These are phyloP conservation scores for Apophysomyces trapeziformis DNA, from an alignment of 371 early-diverging fungal species.

Conservation along the genomic window DNA sequence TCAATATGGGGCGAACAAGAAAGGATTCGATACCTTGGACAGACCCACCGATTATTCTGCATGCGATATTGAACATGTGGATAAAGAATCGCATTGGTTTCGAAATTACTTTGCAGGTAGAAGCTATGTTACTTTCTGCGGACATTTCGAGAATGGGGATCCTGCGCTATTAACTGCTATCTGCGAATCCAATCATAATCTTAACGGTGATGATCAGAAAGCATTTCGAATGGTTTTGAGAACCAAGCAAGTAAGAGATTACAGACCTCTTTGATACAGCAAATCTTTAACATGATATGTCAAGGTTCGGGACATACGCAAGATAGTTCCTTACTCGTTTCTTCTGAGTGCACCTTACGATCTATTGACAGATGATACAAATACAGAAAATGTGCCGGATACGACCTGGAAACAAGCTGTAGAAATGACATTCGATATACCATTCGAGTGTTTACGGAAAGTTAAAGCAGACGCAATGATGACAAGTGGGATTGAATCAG, in stretches of 20 bases:
- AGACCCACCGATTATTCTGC: slow-evolving; percentile 11
- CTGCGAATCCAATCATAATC: slow-evolving; percentile 19
- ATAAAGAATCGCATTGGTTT: slow-evolving; percentile 42
- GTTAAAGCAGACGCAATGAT: slow-evolving; percentile 40
- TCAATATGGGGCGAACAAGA: slow-evolving; percentile 13
- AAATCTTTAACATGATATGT: background rate
- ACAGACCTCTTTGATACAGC: background rate
- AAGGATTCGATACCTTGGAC: slow-evolving; percentile 3
- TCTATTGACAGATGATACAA: slow-evolving; percentile 4
- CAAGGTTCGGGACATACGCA: slow-evolving; percentile 26
- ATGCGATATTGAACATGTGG: slow-evolving; percentile 30
- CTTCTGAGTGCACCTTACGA: slow-evolving; percentile 23
- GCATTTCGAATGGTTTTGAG: slow-evolving; percentile 42
- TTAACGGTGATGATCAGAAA: slow-evolving; percentile 6
- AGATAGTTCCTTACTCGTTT: slow-evolving; percentile 31
- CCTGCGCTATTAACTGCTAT: slow-evolving; percentile 20
- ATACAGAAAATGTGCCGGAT: slow-evolving; percentile 15
- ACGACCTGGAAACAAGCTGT: slow-evolving; percentile 30
- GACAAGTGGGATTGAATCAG: slow-evolving; percentile 60
- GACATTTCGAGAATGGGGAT: slow-evolving; percentile 23
- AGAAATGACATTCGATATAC: slow-evolving; percentile 21
- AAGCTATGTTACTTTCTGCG: slow-evolving; percentile 41
- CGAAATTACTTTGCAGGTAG: slow-evolving; percentile 41
- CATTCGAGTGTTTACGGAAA: slow-evolving; percentile 32
- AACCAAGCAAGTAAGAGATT: slow-evolving; percentile 34